phyloP scores from a whole-genome alignment of 805 yeast species.

The Cyberlindnera maritima region DNA sequence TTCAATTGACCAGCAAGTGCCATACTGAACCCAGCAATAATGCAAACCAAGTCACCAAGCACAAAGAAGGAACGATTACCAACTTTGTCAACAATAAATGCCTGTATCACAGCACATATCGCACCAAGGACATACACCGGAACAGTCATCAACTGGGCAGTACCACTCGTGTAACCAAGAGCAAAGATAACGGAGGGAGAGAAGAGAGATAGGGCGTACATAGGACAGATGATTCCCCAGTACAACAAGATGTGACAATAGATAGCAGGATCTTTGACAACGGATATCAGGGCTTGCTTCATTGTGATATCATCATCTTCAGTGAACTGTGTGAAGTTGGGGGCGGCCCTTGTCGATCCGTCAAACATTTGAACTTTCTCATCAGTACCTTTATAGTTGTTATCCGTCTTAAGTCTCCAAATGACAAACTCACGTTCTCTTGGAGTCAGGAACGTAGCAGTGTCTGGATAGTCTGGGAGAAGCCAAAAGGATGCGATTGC shows the following conservation, averaged over 20 bases:
- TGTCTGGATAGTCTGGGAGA: conserved; percentile 24
- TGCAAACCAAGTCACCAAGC: conserved; percentile 27
- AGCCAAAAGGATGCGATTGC: conserved; percentile 7
- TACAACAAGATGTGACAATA: conserved; percentile 13
- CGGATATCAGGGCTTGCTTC: conserved; percentile 8
- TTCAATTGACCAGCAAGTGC: conserved; percentile 31
- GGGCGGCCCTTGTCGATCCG: conserved; percentile 7
- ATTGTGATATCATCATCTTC: conserved; percentile 15
- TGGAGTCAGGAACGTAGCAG: conserved; percentile 16
- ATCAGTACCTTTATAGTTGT: conserved; percentile 6
- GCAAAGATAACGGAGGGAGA: conserved; percentile 19
- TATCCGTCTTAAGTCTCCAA: conserved; percentile 14
- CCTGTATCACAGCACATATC: conserved; percentile 15
- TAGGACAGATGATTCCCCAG: conserved; percentile 18
- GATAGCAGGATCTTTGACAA: conserved; percentile 15
- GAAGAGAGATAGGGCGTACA: conserved; percentile 18
- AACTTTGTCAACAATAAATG: conserved; percentile 18
- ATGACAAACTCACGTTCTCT: conserved; percentile 17
- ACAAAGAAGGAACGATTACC: conserved; percentile 33
- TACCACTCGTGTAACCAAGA: conserved; percentile 14
- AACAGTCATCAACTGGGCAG: conserved; percentile 31
- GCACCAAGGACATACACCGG: conserved; percentile 18
- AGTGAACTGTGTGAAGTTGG: conserved; percentile 11
- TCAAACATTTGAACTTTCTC: conserved; percentile 9
- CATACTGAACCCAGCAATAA: conserved; percentile 35